phyloP scores from a whole-genome alignment of 306 rosid genomes.

The Sicyos baderoa region DNA sequence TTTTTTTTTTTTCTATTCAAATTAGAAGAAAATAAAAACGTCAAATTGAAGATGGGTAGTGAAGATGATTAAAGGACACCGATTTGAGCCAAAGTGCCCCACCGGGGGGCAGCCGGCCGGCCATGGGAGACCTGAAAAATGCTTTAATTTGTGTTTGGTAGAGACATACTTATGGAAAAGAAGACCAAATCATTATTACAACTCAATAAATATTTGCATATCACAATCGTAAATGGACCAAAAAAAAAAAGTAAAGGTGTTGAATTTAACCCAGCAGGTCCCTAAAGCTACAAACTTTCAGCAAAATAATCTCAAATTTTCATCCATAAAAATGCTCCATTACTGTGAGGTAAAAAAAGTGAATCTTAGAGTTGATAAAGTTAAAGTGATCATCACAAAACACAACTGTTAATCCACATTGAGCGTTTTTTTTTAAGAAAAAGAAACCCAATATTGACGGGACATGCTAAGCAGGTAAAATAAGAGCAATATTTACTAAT shows the following conservation, averaged over 20 bases:
- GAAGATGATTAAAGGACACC: conserved; percentile 2
- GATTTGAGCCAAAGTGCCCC: conserved; percentile 3
- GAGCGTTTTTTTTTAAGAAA: no score
- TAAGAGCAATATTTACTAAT: no score
- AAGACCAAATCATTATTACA: conserved; percentile 29
- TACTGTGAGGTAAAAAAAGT: no score
- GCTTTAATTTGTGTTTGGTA: conserved; percentile 23
- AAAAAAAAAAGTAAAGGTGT: neutral
- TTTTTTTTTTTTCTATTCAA: neutral
- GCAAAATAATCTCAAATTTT: neutral
- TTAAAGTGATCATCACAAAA: no score
- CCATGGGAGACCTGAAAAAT: conserved; percentile 6
- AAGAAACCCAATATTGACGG: no score
- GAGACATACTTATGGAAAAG: conserved; percentile 22
- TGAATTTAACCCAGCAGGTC: conserved; percentile 6
- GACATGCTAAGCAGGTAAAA: no score
- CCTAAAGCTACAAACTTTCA: neutral
- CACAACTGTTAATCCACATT: no score
- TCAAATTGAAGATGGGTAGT: neutral
- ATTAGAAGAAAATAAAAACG: neutral
- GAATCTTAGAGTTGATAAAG: neutral
- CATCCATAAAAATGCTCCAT: no score
- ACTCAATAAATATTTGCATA: neutral
- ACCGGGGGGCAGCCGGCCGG: conserved; percentile 5
- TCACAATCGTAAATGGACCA: neutral